Conservation (phyloP, 2,329 filamentous ascomycete genomes). For the Aspergillus novofumigatus region DNA sequence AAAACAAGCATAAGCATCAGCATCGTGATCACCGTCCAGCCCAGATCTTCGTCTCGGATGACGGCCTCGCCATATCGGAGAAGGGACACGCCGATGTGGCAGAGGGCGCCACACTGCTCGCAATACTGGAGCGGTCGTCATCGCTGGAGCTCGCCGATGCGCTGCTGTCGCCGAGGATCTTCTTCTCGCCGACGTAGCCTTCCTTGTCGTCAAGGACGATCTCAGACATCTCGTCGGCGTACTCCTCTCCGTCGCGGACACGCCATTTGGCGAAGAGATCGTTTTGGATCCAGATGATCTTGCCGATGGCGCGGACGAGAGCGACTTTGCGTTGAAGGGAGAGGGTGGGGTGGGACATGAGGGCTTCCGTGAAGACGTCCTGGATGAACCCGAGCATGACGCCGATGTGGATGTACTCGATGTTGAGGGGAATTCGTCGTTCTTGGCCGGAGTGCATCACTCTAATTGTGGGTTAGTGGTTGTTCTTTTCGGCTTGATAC, state of each 20-base stretch:
- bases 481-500: not conserved
- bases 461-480: constrained; percentile 29
- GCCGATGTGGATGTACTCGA: constrained; percentile 78
- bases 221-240: constrained; percentile 40
- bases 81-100: constrained; percentile 27
- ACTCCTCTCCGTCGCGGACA: constrained; percentile 64
- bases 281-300: constrained; percentile 86
- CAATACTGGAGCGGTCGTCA: constrained; percentile 28
- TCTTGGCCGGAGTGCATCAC: constrained; percentile 80
- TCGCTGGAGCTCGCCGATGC: constrained; percentile 24
- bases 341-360: constrained; percentile 66
- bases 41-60: constrained; percentile 30
- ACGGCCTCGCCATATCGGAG: constrained; percentile 20
- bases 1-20: not conserved
- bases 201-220: constrained; percentile 52
- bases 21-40: constrained; percentile 12
- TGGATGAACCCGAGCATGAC: constrained; percentile 70
- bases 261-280: constrained; percentile 84
- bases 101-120: constrained; percentile 17
- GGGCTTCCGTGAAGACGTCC: constrained; percentile 71
- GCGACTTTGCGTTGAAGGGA: constrained; percentile 65
- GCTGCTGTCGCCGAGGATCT: constrained; percentile 41
- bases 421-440: constrained; percentile 66
- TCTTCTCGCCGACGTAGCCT: constrained; percentile 62
- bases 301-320: constrained; percentile 70